Percentiles rank a stretch among this genome's conserved stretches.
Conservation (phyloP, 2,329 filamentous ascomycete species). For the Chaetoscypha palmicola region DNA sequence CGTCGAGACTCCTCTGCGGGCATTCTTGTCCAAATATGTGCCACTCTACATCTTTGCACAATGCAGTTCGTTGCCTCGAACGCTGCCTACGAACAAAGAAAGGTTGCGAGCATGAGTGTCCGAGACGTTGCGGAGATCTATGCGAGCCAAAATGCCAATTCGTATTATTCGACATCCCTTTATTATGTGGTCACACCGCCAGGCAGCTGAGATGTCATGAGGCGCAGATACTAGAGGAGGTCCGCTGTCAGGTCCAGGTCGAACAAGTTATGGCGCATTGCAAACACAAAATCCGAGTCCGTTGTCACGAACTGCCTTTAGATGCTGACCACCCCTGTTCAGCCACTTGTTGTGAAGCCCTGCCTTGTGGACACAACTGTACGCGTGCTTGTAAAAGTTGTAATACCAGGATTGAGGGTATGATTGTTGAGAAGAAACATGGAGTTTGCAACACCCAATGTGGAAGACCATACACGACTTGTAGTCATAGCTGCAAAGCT, state of each 20-base stretch:
- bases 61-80: constrained; percentile 39
- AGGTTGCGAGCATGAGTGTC: constrained; percentile 41
- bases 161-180: constrained; percentile 25
- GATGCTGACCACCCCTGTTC: constrained; percentile 39
- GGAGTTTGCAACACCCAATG: constrained; percentile 43
- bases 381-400: constrained; percentile 43
- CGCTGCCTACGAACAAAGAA: constrained; percentile 36
- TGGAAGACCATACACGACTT: constrained; percentile 44
- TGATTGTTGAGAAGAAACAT: constrained; percentile 35
- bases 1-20: constrained; percentile 36
- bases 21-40: constrained; percentile 41
- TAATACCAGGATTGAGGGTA: constrained; percentile 31
- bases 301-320: constrained; percentile 43
- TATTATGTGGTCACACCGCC: constrained; percentile 38
- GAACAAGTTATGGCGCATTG: constrained; percentile 46
- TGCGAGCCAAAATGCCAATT: constrained; percentile 36
- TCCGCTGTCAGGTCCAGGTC: constrained; percentile 45
- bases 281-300: constrained; percentile 42
- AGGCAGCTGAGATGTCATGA: constrained; percentile 33
- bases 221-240: constrained; percentile 36
- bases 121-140: constrained; percentile 36
- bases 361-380: constrained; percentile 55
- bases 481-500: constrained; percentile 45
- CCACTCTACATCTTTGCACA: constrained; percentile 42
- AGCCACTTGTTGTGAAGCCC: constrained; percentile 37